Percentiles rank a stretch among this genome's conserved stretches.
phyloP scores from a whole-genome alignment of 108 stramenopile species.

The Skeletonema potamos region DNA sequence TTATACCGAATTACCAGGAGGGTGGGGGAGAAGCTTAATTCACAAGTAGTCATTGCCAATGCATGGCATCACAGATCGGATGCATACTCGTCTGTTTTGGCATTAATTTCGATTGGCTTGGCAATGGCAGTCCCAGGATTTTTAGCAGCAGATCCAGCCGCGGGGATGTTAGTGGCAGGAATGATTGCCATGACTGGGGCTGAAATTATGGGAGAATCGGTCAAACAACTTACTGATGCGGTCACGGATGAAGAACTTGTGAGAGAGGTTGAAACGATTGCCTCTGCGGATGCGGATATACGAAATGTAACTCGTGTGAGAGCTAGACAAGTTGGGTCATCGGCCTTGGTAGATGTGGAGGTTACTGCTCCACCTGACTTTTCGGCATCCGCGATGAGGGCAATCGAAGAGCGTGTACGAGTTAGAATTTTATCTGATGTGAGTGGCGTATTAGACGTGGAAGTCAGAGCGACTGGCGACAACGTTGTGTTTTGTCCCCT shows the following conservation, averaged over 20 bases:
- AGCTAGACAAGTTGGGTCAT: constrained; percentile 77
- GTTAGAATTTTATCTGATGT: constrained; percentile 36
- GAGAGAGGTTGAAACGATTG: constrained; percentile 25
- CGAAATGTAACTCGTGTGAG: constrained; percentile 52
- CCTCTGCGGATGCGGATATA: constrained; percentile 56
- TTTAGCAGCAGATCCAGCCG: constrained; percentile 85
- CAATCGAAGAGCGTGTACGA: constrained; percentile 67
- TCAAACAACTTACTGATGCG: constrained; percentile 87
- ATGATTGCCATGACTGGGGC: constrained; percentile 94
- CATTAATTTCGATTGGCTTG: constrained; percentile 83
- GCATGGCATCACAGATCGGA: constrained; percentile 98
- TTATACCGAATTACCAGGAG: constrained; percentile 81
- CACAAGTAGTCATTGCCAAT: constrained; percentile 95
- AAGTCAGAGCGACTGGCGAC: constrained; percentile 41
- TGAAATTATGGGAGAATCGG: constrained; percentile 81
- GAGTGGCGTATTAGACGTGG: constrained; percentile 45
- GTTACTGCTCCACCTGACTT: constrained; percentile 49
- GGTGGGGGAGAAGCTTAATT: constrained; percentile 84
- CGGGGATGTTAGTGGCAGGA: constrained; percentile 92
- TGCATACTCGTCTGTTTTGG: constrained; percentile 91
- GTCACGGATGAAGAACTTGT: constrained; percentile 61
- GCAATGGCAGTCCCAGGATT: constrained; percentile 77
- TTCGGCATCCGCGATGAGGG: constrained; percentile 64
- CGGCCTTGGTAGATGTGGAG: constrained; percentile 65
- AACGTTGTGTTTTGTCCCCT: constrained; percentile 55